Evolutionary conservation across 2,329 filamentous ascomycete genomes (phyloP), one percentile per base, ranked within the genome.

Genomic region (Dendrostoma leiphaemia): DNA sequence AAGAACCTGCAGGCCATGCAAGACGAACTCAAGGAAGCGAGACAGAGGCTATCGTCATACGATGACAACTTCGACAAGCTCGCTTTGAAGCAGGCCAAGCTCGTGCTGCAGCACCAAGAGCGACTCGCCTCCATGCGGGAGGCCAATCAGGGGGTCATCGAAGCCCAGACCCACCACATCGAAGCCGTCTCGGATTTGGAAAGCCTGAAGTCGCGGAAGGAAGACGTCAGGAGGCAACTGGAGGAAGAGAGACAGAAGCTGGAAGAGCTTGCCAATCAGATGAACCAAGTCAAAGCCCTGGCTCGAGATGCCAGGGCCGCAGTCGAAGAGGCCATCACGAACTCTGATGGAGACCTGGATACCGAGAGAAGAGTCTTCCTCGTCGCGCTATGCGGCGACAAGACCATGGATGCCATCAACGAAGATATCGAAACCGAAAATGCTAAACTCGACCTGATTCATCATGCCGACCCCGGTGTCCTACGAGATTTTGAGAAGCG

Each of bases 141-240:
- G 46, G 77, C 83, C 6, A 83, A 89, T 49, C 78, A 86, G 43
- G 79, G 81, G 13, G 72, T 90, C 10, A 70, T 92, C 15, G 85
- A 92, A 62, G 84, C 82, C 2, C 81, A 89, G 61, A 78, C 97
- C 41, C 78, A 84, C 57, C 73, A 82, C 1, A 81, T 95, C 28
- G 94, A 99, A 74, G 92, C 91, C 1, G 69, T 77, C n/a, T 97
- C 91, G 0, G 94, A 99, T 63, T 70, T 88, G 3, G 77, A 83
- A 41, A 81, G 82, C 6, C 75, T 97, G n/a, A 81, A 83, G 62
- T 74, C 75, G 15, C 85, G 85, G 54, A 90, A 91, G 61, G 62
- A 69, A 8, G 76, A 82, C 45, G 82, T 91, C 54, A 76, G 79
- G 51, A 65, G 74, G 38, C 69, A 71, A 40, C 73, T 88, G 4